phyloP scores from a whole-genome alignment of 805 yeast species.

The Metschnikowia anglica region DNA sequence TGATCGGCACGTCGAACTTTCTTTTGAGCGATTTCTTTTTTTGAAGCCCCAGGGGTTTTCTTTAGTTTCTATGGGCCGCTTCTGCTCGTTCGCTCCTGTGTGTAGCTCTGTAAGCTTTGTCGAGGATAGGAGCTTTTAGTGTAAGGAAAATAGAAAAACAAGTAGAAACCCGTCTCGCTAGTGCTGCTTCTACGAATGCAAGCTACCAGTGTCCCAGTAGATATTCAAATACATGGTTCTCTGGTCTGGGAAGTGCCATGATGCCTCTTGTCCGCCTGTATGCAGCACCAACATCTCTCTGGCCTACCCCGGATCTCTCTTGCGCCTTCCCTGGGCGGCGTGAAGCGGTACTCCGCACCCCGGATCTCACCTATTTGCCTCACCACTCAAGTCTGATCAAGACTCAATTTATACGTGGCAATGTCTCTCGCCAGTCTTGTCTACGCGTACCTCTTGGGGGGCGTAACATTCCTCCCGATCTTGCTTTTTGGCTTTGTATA shows the following conservation, averaged over 20 bases:
- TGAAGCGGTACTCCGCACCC: constrained; percentile 1
- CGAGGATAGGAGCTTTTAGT: no score
- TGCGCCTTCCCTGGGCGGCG: background rate
- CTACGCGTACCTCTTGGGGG: constrained; percentile 67
- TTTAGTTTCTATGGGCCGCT: constrained; percentile 6
- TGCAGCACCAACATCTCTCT: background rate
- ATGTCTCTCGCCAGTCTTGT: constrained; percentile 28
- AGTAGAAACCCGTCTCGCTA: no score
- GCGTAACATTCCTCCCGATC: constrained; percentile 74
- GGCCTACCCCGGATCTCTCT: constrained; percentile 10
- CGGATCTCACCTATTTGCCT: constrained; percentile 2
- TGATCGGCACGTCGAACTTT: constrained; percentile 43
- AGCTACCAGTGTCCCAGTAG: no score
- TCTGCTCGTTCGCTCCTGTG: constrained; percentile 8
- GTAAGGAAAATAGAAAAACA: no score
- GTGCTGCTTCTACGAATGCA: no score
- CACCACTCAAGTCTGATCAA: background rate
- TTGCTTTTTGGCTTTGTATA: constrained; percentile 40
- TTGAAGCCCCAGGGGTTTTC: constrained; percentile 16
- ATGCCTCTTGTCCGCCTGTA: no score
- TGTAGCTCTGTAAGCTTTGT: no score
- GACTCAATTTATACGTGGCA: background rate
- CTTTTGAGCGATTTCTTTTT: constrained; percentile 45
- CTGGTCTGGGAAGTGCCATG: no score
- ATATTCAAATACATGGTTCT: no score